phyloP scores from a whole-genome alignment of 1,284 basidiomycete species.

The Exobasidium cylindrosporum region DNA sequence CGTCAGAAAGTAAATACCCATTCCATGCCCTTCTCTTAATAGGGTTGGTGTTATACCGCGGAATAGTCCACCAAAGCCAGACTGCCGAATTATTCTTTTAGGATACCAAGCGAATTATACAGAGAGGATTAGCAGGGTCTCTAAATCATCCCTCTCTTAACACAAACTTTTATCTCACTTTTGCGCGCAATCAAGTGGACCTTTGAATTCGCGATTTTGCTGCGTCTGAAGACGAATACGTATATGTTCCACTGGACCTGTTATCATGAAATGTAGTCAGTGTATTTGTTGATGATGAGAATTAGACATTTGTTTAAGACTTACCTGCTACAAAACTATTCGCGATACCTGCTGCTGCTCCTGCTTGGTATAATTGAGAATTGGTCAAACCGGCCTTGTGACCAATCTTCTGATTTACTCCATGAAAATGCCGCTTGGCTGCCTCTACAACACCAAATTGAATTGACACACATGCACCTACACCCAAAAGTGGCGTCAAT shows the following conservation, averaged over 20 bases:
- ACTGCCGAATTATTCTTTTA: constrained; percentile 15
- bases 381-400: constrained; percentile 58
- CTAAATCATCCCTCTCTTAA: no score
- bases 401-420: constrained; percentile 3
- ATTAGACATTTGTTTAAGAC: not conserved
- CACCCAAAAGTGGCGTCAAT: constrained; percentile 84
- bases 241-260: constrained; percentile 91
- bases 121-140: constrained; percentile 6
- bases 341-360: constrained; percentile 79
- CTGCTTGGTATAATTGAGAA: constrained; percentile 72
- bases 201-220: constrained; percentile 36
- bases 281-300: not conserved
- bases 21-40: constrained; percentile 68
- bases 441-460: constrained; percentile 92
- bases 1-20: constrained; percentile 72
- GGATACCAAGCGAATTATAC: constrained; percentile 13
- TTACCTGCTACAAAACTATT: constrained; percentile 76
- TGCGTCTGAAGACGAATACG: constrained; percentile 71
- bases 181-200: constrained; percentile 55
- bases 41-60: constrained; percentile 90
- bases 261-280: not conserved
- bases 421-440: constrained; percentile 76
- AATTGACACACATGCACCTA: constrained; percentile 91
- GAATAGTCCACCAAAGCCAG: constrained; percentile 78
- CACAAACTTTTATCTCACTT: no score